These are phyloP conservation scores for Malus fusca DNA, from an alignment of 306 rosid genomes.

Conservation along the genomic window DNA sequence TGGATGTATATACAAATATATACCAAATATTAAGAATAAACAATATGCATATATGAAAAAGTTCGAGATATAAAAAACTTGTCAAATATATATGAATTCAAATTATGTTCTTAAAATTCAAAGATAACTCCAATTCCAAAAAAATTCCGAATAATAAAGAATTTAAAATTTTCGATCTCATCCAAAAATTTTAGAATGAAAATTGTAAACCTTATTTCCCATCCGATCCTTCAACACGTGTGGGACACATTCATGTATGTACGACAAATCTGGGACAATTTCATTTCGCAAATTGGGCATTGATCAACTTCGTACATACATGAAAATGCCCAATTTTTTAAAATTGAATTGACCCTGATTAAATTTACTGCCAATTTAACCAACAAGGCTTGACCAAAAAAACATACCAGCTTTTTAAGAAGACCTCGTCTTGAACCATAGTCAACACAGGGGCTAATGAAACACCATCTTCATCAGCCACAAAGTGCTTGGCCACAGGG, in stretches of 20 bases:
- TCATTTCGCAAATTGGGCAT: too few relatives aligned
- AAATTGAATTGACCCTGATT: too few relatives aligned
- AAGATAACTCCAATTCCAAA: neutral
- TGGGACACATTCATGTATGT: neutral
- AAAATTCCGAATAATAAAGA: neutral
- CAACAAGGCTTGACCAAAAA: too few relatives aligned
- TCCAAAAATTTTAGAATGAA: too few relatives aligned
- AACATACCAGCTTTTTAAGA: conserved; percentile 7
- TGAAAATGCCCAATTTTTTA: neutral
- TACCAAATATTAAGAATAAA: too few relatives aligned
- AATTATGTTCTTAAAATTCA: too few relatives aligned
- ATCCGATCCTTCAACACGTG: neutral
- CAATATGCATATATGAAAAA: too few relatives aligned
- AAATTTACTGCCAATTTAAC: too few relatives aligned
- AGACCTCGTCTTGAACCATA: conserved; percentile 25
- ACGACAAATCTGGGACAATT: neutral
- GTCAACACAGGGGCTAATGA: conserved; percentile 26
- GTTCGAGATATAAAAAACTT: too few relatives aligned
- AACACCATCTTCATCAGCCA: conserved; percentile 31
- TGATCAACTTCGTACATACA: too few relatives aligned
- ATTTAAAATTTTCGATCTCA: neutral
- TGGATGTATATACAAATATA: too few relatives aligned
- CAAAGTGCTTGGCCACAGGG: conserved; percentile 28
- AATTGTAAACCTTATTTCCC: neutral
- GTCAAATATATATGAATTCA: too few relatives aligned